Percentiles rank a stretch among this genome's conserved stretches.
Conservation (phyloP, 106 monocot species). For the Allium fistulosum region DNA sequence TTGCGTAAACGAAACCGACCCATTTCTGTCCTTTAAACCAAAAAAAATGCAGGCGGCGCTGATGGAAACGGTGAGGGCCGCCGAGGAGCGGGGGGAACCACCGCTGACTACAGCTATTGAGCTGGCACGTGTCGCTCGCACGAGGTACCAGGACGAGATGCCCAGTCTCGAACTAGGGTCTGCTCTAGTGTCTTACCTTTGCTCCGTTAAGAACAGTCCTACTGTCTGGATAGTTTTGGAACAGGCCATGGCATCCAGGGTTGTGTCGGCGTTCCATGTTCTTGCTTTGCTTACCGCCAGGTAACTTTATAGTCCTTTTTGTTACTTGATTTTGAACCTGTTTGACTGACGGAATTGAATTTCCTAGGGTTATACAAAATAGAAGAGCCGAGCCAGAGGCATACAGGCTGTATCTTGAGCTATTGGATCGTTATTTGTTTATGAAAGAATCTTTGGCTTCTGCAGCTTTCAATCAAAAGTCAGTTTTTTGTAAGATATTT, state of each 20-base stretch:
- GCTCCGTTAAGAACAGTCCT: slow-evolving; percentile 44
- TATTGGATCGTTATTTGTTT: slow-evolving; percentile 30
- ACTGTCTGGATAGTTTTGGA: slow-evolving; percentile 71
- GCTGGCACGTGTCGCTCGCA: slow-evolving; percentile 16
- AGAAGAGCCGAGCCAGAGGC: slow-evolving; percentile 57
- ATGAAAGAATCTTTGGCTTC: slow-evolving; percentile 16
- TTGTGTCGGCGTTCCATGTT: slow-evolving; percentile 46
- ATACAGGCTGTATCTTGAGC: slow-evolving; percentile 72
- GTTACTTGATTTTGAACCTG: too few relatives aligned
- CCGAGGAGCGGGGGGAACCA: slow-evolving; percentile 41
- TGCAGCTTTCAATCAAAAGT: slow-evolving; percentile 22
- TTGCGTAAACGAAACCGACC: too few relatives aligned
- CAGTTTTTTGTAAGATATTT: not conserved
- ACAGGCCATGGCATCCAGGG: slow-evolving; percentile 42
- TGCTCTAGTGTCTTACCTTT: slow-evolving; percentile 42
- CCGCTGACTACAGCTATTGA: slow-evolving; percentile 31
- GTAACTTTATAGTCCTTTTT: slow-evolving; percentile 8
- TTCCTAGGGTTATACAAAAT: slow-evolving; percentile 46
- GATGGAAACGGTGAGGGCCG: slow-evolving; percentile 26
- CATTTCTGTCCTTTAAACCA: too few relatives aligned
- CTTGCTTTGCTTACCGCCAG: slow-evolving; percentile 67
- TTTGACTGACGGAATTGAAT: not conserved
- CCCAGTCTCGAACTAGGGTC: slow-evolving; percentile 49
- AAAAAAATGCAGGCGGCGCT: slow-evolving; percentile 1
- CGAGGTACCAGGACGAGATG: slow-evolving; percentile 14